Percentiles rank a stretch among this genome's conserved stretches.
Evolutionary conservation across 176 grass and related monocot genomes (phyloP).

Genomic region (Triticum turgidum): DNA sequence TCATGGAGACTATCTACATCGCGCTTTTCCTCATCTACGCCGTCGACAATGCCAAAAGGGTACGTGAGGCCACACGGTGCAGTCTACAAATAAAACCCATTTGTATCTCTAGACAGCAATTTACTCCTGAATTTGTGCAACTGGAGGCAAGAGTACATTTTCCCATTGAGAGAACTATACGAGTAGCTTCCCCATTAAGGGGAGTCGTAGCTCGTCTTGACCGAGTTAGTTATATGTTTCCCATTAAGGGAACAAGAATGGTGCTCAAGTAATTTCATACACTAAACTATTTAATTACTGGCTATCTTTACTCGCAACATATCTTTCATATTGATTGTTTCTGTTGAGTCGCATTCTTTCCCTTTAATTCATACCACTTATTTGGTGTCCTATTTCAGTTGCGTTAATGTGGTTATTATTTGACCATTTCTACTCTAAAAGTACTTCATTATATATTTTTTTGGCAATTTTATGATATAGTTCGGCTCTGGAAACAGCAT

Average conservation of each 20-base stretch:
- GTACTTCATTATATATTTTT: not conserved
- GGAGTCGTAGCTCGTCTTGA: not conserved
- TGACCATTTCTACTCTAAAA: not conserved
- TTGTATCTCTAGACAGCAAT: not conserved
- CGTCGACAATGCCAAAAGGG: slow-evolving; percentile 33
- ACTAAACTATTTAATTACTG: not conserved
- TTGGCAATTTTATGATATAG: not conserved
- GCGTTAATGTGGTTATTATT: not conserved
- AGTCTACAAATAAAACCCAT: not conserved
- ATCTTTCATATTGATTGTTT: not conserved
- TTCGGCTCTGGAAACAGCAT: not conserved
- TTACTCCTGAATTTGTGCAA: not conserved
- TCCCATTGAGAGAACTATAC: not conserved
- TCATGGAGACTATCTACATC: slow-evolving; percentile 61
- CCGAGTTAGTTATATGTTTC: not conserved
- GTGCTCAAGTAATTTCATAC: not conserved
- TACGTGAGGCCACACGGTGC: slow-evolving; percentile 9
- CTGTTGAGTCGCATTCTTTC: not conserved
- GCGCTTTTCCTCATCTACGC: slow-evolving; percentile 53
- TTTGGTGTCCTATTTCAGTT: not conserved
- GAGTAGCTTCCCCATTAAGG: not conserved
- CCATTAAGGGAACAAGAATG: not conserved
- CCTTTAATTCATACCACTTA: not conserved
- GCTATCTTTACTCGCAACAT: not conserved
- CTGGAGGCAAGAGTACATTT: not conserved